A percentile compares a stretch with the other conserved stretches of the same genome.
Evolutionary conservation across 2,329 filamentous ascomycete species (phyloP).

Genomic region (Onygena corvina): DNA sequence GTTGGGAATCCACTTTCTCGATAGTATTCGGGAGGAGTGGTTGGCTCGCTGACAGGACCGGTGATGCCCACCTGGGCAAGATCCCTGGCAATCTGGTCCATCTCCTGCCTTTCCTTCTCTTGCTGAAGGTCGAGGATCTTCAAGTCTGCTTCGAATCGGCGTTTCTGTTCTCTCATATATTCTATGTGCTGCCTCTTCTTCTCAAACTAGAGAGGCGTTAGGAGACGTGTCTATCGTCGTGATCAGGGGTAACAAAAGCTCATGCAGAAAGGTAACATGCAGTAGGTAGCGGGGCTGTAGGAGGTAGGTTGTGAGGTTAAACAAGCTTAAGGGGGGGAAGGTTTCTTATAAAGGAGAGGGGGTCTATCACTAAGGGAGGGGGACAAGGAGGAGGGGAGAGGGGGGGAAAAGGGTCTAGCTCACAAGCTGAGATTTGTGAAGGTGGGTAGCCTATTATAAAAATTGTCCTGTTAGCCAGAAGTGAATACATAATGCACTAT

Average conservation of each 20-base stretch:
- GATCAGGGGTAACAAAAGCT: no score
- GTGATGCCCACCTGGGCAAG: slow-evolving; percentile 47
- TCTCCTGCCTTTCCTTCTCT: slow-evolving; percentile 68
- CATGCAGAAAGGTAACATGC: no score
- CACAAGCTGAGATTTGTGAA: slow-evolving; percentile 21
- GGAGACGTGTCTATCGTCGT: slow-evolving; percentile 25
- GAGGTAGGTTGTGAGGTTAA: background rate
- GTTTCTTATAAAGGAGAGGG: background rate
- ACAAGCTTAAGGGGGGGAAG: background rate
- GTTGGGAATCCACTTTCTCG: slow-evolving; percentile 68
- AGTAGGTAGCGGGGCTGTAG: no score
- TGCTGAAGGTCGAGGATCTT: slow-evolving; percentile 77
- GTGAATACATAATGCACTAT: slow-evolving; percentile 3
- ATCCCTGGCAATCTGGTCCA: slow-evolving; percentile 73
- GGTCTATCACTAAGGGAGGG: no score
- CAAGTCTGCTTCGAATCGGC: slow-evolving; percentile 85
- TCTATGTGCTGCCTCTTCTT: slow-evolving; percentile 92
- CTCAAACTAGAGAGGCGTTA: slow-evolving; percentile 55
- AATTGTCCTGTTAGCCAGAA: slow-evolving; percentile 9
- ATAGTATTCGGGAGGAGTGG: slow-evolving; percentile 78
- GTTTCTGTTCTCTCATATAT: slow-evolving; percentile 74
- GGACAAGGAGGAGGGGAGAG: background rate
- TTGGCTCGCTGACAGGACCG: slow-evolving; percentile 84
- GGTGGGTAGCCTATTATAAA: slow-evolving; percentile 19
- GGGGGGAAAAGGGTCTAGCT: slow-evolving; percentile 11